Conservation (phyloP, 2,329 filamentous ascomycete genomes). For the Lecanosticta acicola region DNA sequence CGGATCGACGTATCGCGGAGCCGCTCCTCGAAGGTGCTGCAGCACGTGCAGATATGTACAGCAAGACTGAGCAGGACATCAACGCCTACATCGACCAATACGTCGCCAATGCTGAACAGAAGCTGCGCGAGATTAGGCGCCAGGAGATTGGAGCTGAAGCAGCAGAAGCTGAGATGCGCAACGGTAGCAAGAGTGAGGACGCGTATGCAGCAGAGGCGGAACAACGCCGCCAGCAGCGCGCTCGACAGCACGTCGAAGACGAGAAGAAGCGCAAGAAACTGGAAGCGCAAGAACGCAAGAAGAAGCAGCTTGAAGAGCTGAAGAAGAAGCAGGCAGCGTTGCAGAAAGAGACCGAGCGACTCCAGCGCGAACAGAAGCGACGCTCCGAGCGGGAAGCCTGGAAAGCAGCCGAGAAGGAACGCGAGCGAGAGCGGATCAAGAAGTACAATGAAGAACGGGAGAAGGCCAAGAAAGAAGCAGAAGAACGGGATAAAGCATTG, state of each 20-base stretch:
- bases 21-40: conserved; percentile 72
- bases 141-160: conserved; percentile 64
- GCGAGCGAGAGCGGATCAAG: conserved; percentile 51
- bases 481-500: conserved; percentile 49
- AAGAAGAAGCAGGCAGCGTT: conserved; percentile 45
- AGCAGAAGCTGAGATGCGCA: conserved; percentile 58
- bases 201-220: conserved; percentile 66
- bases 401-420: conserved; percentile 43
- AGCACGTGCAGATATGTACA: conserved; percentile 70
- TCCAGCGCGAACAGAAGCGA: conserved; percentile 45
- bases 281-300: conserved; percentile 58
- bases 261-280: conserved; percentile 53
- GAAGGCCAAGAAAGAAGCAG: conserved; percentile 35
- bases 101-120: conserved; percentile 60
- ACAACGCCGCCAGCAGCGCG: conserved; percentile 55
- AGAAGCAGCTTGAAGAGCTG: conserved; percentile 45
- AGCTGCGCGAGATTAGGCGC: conserved; percentile 62
- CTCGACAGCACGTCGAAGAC: conserved; percentile 56
- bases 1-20: conserved; percentile 67
- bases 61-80: conserved; percentile 62
- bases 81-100: conserved; percentile 61
- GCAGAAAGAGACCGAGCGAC: conserved; percentile 37
- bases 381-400: conserved; percentile 46
- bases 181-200: conserved; percentile 66
- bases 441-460: conserved; percentile 48